Evolutionary conservation across 768 basidiomycete genomes (phyloP), one percentile per base, ranked within the genome.

Genomic region (Xerocomus potaroensis): DNA sequence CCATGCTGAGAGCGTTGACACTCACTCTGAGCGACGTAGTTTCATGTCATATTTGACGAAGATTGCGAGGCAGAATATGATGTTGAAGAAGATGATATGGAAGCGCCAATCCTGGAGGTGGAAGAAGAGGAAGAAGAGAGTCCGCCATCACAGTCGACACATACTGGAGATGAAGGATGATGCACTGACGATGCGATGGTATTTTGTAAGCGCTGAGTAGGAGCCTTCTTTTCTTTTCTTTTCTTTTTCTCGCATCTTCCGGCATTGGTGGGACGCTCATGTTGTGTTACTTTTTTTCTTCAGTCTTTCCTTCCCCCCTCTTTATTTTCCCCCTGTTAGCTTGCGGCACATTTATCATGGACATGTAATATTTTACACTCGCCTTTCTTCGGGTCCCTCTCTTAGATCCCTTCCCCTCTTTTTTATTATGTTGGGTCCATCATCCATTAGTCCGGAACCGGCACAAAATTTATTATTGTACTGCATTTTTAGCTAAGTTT

Each of bases 41-140:
- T 78, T 66, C 81, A 81, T 55, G 68, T 77, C 52, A 83, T 91
- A 57, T 91, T 91, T 59, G 85, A 87, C 55, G 84, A 85, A 38
- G 84, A 86, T 59, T 71, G 70, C 42, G 77, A 76, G 45, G 69
- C 63, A 2, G 75, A 73, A 32, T 63, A 63, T 23, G 79, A 78
- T 32, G 77, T 74, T 36, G 83, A 83, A 41, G 83, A 84, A 36
- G 81, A 79, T 33, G 83, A 84, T 27, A 72, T 75, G 61, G 84
- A 85, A 48, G 76, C 74, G 27, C 77, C 84, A 22, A 84, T 87
- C 47, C 67, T 74, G 15, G 84, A 86, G 62, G 84, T 83, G 57
- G 82, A 83, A 48, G 82, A 81, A 34, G 76, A 73, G 21, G 72
- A 66, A 5, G 76, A 72, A 16, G 72, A 62, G 32, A 58, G 68